phyloP scores from a whole-genome alignment of 345 rosid species.

The Pistacia vera region DNA sequence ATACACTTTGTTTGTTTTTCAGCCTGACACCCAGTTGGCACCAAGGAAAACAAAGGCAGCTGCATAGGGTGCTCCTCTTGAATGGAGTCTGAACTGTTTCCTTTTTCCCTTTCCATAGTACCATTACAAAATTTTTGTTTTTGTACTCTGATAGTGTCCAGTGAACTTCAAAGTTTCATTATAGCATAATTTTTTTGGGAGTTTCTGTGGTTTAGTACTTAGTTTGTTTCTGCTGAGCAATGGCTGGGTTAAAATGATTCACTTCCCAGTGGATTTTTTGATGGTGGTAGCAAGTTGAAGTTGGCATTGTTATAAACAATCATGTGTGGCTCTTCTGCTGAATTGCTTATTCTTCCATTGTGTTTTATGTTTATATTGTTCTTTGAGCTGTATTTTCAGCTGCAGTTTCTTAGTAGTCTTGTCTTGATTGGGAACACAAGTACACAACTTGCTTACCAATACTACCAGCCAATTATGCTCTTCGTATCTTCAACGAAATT shows the following conservation, averaged over 20 bases:
- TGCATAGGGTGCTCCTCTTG: constrained; percentile 31
- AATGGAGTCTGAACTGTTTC: background rate
- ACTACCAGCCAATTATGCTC: background rate
- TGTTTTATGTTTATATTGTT: background rate
- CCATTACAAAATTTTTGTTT: constrained; percentile 9
- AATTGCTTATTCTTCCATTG: background rate
- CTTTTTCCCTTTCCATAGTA: background rate
- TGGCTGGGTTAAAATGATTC: background rate
- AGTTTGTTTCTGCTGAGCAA: background rate
- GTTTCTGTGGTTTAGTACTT: background rate
- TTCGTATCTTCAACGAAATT: too few relatives aligned
- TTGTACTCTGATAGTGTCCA: background rate
- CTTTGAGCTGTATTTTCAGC: background rate
- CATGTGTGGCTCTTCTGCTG: background rate
- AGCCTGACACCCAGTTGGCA: constrained; percentile 69
- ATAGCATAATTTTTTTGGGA: background rate
- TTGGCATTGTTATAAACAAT: background rate
- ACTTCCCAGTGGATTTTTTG: background rate
- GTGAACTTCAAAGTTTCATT: background rate
- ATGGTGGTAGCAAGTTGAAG: background rate
- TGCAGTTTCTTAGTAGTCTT: background rate
- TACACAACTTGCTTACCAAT: background rate
- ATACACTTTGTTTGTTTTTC: constrained; percentile 16
- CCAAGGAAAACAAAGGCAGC: constrained; percentile 39
- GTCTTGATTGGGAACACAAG: background rate